Percentiles rank a stretch among this genome's conserved stretches.
Conservation (phyloP, 306 rosid species). For the Quillaja saponaria region DNA sequence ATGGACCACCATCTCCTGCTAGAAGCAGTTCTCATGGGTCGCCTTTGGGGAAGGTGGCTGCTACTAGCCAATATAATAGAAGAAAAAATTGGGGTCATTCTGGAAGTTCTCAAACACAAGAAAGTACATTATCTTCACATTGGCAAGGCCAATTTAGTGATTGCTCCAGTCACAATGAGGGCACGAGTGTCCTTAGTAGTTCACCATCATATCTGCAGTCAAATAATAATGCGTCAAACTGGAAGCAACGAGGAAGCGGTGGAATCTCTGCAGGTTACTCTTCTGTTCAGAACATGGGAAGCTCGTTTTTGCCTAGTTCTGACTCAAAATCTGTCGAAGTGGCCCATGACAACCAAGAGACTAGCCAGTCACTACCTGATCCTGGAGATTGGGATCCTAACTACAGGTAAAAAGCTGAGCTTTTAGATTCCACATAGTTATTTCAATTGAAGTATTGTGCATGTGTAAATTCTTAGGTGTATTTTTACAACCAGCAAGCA, state of each 20-base stretch:
- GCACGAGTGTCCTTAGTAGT: constrained; percentile 56
- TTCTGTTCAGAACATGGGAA: constrained; percentile 54
- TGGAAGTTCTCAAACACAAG: constrained; percentile 78
- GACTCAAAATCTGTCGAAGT: constrained; percentile 50
- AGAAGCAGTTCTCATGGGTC: constrained; percentile 95
- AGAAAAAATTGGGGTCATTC: constrained; percentile 84
- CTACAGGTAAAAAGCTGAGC: constrained; percentile 63
- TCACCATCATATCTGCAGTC: constrained; percentile 72
- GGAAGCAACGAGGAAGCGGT: constrained; percentile 79
- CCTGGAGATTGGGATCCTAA: constrained; percentile 99
- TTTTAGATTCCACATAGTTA: constrained; percentile 19
- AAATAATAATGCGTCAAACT: constrained; percentile 53
- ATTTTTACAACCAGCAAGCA: too few relatives aligned
- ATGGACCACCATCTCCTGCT: constrained; percentile 96
- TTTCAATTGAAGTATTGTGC: constrained; percentile 12
- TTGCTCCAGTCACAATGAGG: constrained; percentile 65
- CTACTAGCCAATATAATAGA: constrained; percentile 81
- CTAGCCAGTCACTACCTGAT: constrained; percentile 69
- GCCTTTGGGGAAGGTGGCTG: constrained; percentile 86
- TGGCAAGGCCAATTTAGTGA: constrained; percentile 77
- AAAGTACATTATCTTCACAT: constrained; percentile 62
- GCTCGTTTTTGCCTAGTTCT: constrained; percentile 49
- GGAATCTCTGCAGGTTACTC: constrained; percentile 52
- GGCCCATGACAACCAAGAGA: constrained; percentile 58
- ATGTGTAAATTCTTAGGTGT: not conserved